Evolutionary conservation across 768 basidiomycete genomes (phyloP), one percentile per base, ranked within the genome.

Genomic region (Mycena kentingensis): DNA sequence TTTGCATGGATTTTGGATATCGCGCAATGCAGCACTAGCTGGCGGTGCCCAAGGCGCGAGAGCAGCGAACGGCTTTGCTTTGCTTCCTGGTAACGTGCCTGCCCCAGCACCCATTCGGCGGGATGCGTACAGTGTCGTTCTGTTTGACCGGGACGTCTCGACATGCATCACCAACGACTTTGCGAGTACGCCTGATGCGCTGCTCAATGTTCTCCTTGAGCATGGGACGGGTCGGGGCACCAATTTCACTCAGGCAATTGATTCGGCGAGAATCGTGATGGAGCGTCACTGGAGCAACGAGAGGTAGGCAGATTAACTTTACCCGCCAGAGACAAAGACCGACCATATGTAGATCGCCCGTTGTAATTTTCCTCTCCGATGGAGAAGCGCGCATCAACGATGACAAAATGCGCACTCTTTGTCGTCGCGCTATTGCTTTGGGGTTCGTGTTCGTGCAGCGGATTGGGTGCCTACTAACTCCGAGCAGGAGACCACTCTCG

Each of bases 291-390:
- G 81, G 81, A 79, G 73, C 47, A 73, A 73, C 0, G 81, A 84
- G 53, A 70, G 82, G 81, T 77, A 51, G 28, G 27, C 4, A 29
- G 16, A 10, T 43, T 11, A 28, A 19, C 18, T 6, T 19, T 2
- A 15, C 15, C 4, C 15, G 11, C 28, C 15, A 13, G 22, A 34
- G 12, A 19, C 19, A 8, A 16, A 13, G 19, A 4, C 7, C n/a
- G 0, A n/a, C 26, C 38, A 11, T 12, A 10, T 16, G 34, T 27
- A 77, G 79, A 36, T 64, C 70, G 2, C 79, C 80, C 0, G 70
- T 80, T 10, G 63, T 82, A 25, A 73, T 80, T 49, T 84, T 84
- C 64, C 68, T 83, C 7, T 83, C 82, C 2, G 83, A 82, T 51
- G 82, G 82, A 1, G 74, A 82, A 65, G 77, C 77, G 43, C 12